Evolutionary conservation across 2,329 filamentous ascomycete species (phyloP), one percentile per base, ranked within the genome.

Genomic region (Fusarium duplospermum): DNA sequence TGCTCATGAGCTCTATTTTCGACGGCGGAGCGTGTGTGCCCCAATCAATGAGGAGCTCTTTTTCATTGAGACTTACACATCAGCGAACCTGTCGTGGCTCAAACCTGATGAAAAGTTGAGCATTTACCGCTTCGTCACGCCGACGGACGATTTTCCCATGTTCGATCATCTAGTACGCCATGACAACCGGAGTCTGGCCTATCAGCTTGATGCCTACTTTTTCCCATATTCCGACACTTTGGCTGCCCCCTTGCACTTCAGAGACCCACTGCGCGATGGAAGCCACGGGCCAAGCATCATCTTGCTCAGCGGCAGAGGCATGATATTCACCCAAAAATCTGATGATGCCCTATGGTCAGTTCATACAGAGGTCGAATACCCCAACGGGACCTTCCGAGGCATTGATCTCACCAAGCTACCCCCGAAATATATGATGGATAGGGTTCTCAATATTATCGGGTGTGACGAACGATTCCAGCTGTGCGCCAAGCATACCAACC

Each of bases 401-500:
- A 7, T 45, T 14, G 31, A 61, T 16, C n/a, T 61, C 27, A 27
- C 29, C n/a, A 29, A 61, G 58, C 2, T 20, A 4, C 58, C 38
- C n/a, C 13, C 27, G 7, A 14, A 4, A 6, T 61, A 61, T 20
- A 27, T 8, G n/a, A 61, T 61, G 58, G 58, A 61, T 18, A 61
- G 27, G 8, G 27, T 16, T 11, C 58, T 61, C 14, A 61, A 61
- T 18, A 20, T 61, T 22, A 61, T 61, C 31, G 58, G 58, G 13
- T 61, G 58, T 18, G 38, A 61, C n/a, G 58, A 61, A 24, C 36
- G 58, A 20, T 24, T 61, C 22, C 58, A 61, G n/a, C n/a, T 61
- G 2, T 61, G 58, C 13, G 27, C 27, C 14, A 61, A 33, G 9
- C 27, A 29, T 11, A 45, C 14, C 58, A 47, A 61, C 8, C 36